These are phyloP conservation scores for Teunomyces barrocoloradensis DNA, from an alignment of 805 yeast genomes.

Conservation along the genomic window DNA sequence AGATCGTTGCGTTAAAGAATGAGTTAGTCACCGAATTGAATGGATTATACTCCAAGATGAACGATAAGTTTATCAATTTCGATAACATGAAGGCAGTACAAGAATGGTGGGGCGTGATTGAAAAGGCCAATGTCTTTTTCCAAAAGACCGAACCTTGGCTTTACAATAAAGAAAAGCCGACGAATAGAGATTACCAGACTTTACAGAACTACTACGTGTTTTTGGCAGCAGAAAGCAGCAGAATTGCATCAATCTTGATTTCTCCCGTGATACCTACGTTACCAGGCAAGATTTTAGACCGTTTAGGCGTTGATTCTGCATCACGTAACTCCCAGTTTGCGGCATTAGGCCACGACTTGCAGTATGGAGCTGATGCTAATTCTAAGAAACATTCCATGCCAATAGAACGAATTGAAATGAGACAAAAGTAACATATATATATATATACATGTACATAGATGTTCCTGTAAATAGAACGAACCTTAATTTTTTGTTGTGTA, in stretches of 20 bases:
- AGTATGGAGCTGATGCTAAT: constrained; percentile 61
- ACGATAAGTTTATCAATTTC: constrained; percentile 42
- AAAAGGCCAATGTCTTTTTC: constrained; percentile 61
- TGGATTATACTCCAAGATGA: constrained; percentile 36
- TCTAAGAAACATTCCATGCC: constrained; percentile 48
- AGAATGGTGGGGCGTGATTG: constrained; percentile 57
- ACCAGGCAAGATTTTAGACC: constrained; percentile 54
- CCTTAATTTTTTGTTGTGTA: neutral
- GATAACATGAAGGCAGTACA: constrained; percentile 57
- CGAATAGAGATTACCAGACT: constrained; percentile 14
- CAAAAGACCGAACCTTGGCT: constrained; percentile 80
- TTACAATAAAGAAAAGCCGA: constrained; percentile 21
- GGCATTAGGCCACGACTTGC: constrained; percentile 52
- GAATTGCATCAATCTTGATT: constrained; percentile 64
- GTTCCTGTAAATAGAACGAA: neutral
- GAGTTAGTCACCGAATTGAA: constrained; percentile 33
- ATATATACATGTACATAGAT: neutral
- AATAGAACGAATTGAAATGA: constrained; percentile 26
- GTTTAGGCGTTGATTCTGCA: constrained; percentile 51
- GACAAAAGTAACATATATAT: neutral
- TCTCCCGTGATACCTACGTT: constrained; percentile 74
- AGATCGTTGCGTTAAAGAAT: constrained; percentile 13
- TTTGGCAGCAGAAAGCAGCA: constrained; percentile 64
- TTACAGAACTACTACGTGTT: constrained; percentile 53
- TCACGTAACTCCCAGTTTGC: constrained; percentile 47